Percentiles rank a stretch among this genome's conserved stretches.
Conservation (phyloP, 805 yeast species). For the Lachancea quebecensis region DNA sequence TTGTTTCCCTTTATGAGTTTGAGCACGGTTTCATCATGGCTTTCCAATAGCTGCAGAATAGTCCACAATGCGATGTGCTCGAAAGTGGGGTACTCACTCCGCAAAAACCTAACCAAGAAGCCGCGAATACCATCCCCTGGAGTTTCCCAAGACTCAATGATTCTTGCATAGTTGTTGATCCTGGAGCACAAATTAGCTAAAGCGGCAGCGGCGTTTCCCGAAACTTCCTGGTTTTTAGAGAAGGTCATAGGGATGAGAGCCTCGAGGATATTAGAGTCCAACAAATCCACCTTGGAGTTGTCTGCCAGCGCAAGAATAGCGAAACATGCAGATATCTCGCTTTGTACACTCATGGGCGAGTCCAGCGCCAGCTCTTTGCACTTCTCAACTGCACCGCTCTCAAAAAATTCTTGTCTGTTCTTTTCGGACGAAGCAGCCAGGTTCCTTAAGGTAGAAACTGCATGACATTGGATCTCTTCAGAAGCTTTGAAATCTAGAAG, state of each 20-base stretch:
- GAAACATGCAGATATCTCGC: conserved; percentile 94
- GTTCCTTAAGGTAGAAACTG: conserved; percentile 91
- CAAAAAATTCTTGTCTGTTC: conserved; percentile 83
- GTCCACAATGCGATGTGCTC: conserved; percentile 99
- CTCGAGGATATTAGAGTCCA: conserved; percentile 77
- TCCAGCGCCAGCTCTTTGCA: conserved; percentile 79
- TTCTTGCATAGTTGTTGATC: conserved; percentile 73
- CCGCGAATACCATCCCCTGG: conserved; percentile 84
- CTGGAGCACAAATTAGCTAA: conserved; percentile 92
- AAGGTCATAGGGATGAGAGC: conserved; percentile 88
- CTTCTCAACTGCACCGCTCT: conserved; percentile 92
- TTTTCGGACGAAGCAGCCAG: conserved; percentile 93
- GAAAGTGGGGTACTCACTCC: conserved; percentile 82
- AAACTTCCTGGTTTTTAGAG: conserved; percentile 85
- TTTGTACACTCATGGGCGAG: conserved; percentile 88
- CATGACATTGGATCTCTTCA: conserved; percentile 97
- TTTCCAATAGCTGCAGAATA: conserved; percentile 82
- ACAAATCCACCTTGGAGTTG: conserved; percentile 77
- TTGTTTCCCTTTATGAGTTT: conserved; percentile 48
- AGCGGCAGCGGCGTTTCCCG: conserved; percentile 98
- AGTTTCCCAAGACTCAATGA: conserved; percentile 67
- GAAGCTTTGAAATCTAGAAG: conserved; percentile 78
- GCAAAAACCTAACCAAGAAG: conserved; percentile 72
- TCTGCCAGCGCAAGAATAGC: conserved; percentile 96
- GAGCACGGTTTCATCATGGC: conserved; percentile 61